Base-by-base conservation (phyloP, 768 basidiomycete genomes). In the Hemileccinum rubropunctum region DNA sequence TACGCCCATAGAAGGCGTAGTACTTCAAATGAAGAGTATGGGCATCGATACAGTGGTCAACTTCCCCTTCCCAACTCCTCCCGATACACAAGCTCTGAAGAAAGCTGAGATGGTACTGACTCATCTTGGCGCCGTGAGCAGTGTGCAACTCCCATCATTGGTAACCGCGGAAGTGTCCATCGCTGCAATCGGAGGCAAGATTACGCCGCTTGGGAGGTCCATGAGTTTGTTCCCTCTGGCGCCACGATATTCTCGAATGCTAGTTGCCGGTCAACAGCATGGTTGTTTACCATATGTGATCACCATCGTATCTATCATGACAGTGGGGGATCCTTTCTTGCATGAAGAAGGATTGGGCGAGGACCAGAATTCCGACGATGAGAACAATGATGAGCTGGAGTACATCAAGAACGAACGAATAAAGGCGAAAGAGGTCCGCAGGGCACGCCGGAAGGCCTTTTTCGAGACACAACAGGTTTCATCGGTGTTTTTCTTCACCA, bases 21-120 rank as follows among this genome's bases (percentile, higher is more conserved):
- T 98, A 9, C 75, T 98, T 28, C 95, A 98, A 68, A 98, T 99
- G 95, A 99, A 99, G 75, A 86, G 84, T 67, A 98, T 99, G 94
- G 91, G 95, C 63, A 95, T 99, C 51, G 94, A 98, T 61, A 78
- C 91, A 1, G 92, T 98, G 34, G 77, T 91, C 58, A 98, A 98
- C 71, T 99, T 99, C 68, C 97, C 97, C 14, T 98, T 98, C 71
- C 97, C 97, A 1, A 98, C 97, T 0, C 88, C 95, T 13, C 97
- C 97, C 0, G 91, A 97, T 66, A 81, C 86, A 33, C 60, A 68
- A 10, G 78, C 82, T 5, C 74, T 99, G 38, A 77, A 74, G 50
- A 87, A 86, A 61, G 93, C 97, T 2, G 95, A 99, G 70, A 82
- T 76, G 40, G 76, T 85, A 4, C 75, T 99, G 35, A 80, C 76